Percentiles rank a stretch among this genome's conserved stretches.
Conservation (phyloP, 768 basidiomycete genomes). For the Myochromella boudieri region DNA sequence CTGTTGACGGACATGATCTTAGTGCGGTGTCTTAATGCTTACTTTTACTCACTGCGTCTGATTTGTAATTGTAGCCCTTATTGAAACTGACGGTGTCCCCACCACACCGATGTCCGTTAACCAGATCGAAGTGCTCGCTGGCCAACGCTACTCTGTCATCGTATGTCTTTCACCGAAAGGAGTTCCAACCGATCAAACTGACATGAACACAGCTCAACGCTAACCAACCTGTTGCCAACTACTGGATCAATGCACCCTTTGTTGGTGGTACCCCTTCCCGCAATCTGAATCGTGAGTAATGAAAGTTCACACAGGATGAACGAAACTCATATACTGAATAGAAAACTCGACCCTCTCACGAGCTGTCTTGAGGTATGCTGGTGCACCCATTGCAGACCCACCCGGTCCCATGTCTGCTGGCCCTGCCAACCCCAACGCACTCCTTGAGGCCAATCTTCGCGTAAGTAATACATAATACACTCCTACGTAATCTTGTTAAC, state of each 20-base stretch:
- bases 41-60: not conserved
- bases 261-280: conserved; percentile 20
- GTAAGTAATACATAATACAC: not conserved
- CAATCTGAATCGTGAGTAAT: conserved; percentile 21
- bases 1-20: conserved; percentile 30
- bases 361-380: conserved; percentile 35
- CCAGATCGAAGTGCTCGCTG: conserved; percentile 40
- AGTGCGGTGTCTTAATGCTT: conserved; percentile 7
- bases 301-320: not conserved
- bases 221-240: conserved; percentile 39
- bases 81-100: conserved; percentile 39
- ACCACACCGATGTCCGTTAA: conserved; percentile 33
- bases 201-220: conserved; percentile 23
- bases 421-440: conserved; percentile 21
- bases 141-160: conserved; percentile 41
- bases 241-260: conserved; percentile 37
- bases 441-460: conserved; percentile 23
- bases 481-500: not conserved
- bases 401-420: conserved; percentile 21
- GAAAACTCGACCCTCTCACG: conserved; percentile 30
- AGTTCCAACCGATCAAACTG: not conserved
- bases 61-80: conserved; percentile 24
- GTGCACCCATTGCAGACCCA: conserved; percentile 30
- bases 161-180: conserved; percentile 13
- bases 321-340: conserved; percentile 6